Conservation (phyloP, 2,329 filamentous ascomycete species). For the Epichloe sibirici region DNA sequence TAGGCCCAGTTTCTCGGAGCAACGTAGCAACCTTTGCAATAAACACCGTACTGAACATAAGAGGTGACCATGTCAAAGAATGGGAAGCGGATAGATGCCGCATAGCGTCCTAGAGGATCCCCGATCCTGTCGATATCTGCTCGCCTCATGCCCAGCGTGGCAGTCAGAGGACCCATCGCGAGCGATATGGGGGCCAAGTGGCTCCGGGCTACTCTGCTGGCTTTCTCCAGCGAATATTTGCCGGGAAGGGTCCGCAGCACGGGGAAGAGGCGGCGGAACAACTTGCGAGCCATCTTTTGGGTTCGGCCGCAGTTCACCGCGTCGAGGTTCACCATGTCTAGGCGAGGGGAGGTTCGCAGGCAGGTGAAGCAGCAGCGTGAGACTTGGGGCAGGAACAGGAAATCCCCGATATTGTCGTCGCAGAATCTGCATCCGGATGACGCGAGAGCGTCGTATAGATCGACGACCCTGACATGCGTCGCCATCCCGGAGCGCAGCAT, state of each 20-base stretch:
- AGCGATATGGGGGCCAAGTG: too few relatives aligned
- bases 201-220: neutral
- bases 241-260: constrained; percentile 1
- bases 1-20: neutral
- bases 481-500: neutral
- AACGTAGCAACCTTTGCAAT: constrained; percentile 1
- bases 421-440: neutral
- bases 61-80: neutral
- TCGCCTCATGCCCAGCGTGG: neutral
- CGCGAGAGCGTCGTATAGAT: constrained; percentile 1
- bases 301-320: neutral
- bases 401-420: neutral
- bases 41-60: neutral
- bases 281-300: neutral
- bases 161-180: too few relatives aligned
- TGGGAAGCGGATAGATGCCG: neutral
- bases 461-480: neutral
- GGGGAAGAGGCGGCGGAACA: neutral
- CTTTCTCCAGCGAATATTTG: neutral
- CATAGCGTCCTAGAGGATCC: neutral
- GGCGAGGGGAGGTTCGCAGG: neutral
- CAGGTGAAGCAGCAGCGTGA: constrained; percentile 4
- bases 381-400: constrained; percentile 1
- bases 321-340: neutral
- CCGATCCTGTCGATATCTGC: neutral